Conservation (phyloP, 2,329 filamentous ascomycete species). For the Parafenestella ontariensis region DNA sequence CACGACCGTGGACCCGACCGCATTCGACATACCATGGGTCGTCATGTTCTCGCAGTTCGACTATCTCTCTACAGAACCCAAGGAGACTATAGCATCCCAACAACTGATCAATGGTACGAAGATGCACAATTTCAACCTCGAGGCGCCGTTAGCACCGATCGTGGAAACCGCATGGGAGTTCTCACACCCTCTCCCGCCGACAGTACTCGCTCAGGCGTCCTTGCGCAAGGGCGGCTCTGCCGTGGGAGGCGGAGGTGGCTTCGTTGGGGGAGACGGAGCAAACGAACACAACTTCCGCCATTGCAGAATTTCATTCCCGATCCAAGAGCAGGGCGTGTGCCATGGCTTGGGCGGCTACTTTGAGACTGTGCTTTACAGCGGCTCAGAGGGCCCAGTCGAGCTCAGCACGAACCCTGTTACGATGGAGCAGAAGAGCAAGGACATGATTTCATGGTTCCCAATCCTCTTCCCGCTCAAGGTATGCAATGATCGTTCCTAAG, state of each 20-base stretch:
- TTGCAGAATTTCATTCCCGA: constrained; percentile 78
- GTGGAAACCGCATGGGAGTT: constrained; percentile 85
- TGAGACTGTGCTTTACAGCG: constrained; percentile 88
- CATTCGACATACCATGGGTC: constrained; percentile 92
- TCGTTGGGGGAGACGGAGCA: constrained; percentile 76
- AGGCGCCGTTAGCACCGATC: constrained; percentile 45
- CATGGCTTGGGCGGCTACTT: constrained; percentile 96
- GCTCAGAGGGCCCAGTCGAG: constrained; percentile 69
- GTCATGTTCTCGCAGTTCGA: constrained; percentile 91
- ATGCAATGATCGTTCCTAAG: constrained; percentile 38
- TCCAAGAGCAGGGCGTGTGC: constrained; percentile 78
- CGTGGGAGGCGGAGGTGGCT: constrained; percentile 73
- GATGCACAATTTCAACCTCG: constrained; percentile 42
- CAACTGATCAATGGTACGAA: constrained; percentile 54
- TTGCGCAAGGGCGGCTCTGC: constrained; percentile 68
- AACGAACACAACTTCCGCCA: constrained; percentile 93
- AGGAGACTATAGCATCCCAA: constrained; percentile 53
- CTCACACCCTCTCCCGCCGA: constrained; percentile 71
- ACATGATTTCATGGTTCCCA: constrained; percentile 99
- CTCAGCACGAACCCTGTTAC: constrained; percentile 91
- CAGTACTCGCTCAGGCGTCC: constrained; percentile 63
- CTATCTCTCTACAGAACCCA: constrained; percentile 70
- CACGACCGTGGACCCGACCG: constrained; percentile 66
- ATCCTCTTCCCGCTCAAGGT: constrained; percentile 98
- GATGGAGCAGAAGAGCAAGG: constrained; percentile 90